Evolutionary conservation across 2,329 filamentous ascomycete genomes (phyloP).

Genomic region (Neocatenulostroma microsporum): DNA sequence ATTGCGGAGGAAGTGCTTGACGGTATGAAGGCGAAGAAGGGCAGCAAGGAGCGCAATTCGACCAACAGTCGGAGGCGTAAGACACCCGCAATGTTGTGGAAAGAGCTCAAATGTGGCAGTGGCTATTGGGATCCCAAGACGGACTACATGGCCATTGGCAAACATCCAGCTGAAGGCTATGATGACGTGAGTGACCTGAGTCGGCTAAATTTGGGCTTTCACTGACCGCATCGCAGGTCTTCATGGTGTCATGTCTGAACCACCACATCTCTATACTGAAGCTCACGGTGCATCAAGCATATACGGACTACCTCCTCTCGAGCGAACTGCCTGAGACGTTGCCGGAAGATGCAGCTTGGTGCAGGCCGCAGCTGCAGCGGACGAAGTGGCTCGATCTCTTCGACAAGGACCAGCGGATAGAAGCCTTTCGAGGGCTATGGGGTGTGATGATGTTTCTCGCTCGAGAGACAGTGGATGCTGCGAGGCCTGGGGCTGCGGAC

Average conservation of each 20-base stretch:
- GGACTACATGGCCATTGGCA: constrained; percentile 51
- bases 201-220: not conserved
- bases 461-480: constrained; percentile 2
- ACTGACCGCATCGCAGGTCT: constrained; percentile 39
- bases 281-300: constrained; percentile 49
- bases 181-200: constrained; percentile 40
- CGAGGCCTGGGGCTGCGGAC: not conserved
- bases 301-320: constrained; percentile 47
- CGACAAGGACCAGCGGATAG: constrained; percentile 44
- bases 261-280: constrained; percentile 55
- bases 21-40: constrained; percentile 22
- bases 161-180: constrained; percentile 29
- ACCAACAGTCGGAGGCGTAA: constrained; percentile 28
- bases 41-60: constrained; percentile 19
- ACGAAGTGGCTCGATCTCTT: constrained; percentile 55
- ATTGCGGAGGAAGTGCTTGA: constrained; percentile 30
- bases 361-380: constrained; percentile 46
- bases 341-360: constrained; percentile 38
- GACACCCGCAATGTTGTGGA: constrained; percentile 46
- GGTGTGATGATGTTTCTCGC: constrained; percentile 49
- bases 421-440: constrained; percentile 52
- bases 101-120: constrained; percentile 41
- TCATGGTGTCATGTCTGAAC: constrained; percentile 55
- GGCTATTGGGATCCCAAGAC: constrained; percentile 51
- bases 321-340: constrained; percentile 31